These are phyloP conservation scores for Mycosphaerella sp. DNA, from an alignment of 2,329 filamentous ascomycete genomes.

Conservation along the genomic window DNA sequence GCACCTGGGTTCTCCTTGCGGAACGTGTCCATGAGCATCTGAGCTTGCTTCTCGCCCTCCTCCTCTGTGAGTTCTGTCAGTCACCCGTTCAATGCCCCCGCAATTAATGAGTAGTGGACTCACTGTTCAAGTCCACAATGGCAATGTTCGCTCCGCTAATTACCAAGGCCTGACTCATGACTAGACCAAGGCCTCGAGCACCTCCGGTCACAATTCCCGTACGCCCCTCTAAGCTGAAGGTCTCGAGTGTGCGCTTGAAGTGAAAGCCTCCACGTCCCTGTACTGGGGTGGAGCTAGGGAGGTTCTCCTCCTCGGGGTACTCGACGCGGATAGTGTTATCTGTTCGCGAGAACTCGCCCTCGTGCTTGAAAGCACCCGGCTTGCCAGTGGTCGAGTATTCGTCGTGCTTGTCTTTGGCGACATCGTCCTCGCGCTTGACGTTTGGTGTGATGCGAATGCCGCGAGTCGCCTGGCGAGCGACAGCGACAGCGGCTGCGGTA, in stretches of 20 bases:
- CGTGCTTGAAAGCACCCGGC: slow-evolving; percentile 39
- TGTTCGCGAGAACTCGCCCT: slow-evolving; percentile 70
- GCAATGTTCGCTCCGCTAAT: slow-evolving; percentile 83
- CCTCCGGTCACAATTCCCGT: slow-evolving; percentile 85
- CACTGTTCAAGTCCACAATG: slow-evolving; percentile 90
- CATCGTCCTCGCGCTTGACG: slow-evolving; percentile 23
- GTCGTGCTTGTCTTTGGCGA: slow-evolving; percentile 29
- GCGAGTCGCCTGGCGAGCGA: slow-evolving; percentile 18
- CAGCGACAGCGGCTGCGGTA: slow-evolving; percentile 23
- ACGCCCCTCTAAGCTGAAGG: slow-evolving; percentile 79
- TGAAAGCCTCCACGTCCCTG: slow-evolving; percentile 72
- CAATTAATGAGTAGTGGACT: slow-evolving; percentile 25
- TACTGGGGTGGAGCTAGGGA: slow-evolving; percentile 65
- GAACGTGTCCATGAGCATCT: slow-evolving; percentile 68
- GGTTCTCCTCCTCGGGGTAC: slow-evolving; percentile 71
- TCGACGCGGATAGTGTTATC: slow-evolving; percentile 71
- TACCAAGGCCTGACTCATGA: slow-evolving; percentile 89
- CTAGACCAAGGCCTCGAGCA: slow-evolving; percentile 78
- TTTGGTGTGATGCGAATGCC: slow-evolving; percentile 21
- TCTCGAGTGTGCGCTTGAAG: slow-evolving; percentile 75
- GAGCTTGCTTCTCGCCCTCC: slow-evolving; percentile 72
- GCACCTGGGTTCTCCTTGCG: slow-evolving; percentile 71
- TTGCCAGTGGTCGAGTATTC: slow-evolving; percentile 34
- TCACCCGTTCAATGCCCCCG: slow-evolving; percentile 3
- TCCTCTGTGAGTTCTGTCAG: slow-evolving; percentile 53